These are phyloP conservation scores for Trifolium repens DNA, from an alignment of 306 rosid genomes.

Conservation along the genomic window DNA sequence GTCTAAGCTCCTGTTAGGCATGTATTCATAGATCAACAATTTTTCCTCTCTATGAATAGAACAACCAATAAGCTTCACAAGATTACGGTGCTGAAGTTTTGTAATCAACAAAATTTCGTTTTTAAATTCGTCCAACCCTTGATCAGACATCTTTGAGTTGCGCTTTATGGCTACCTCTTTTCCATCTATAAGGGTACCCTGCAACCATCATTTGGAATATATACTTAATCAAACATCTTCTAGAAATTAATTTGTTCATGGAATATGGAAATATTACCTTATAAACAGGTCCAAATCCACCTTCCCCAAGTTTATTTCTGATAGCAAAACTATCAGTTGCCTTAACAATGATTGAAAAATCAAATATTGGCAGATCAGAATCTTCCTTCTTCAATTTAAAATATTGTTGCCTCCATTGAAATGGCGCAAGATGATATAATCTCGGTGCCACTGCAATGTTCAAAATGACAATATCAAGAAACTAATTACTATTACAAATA, in stretches of 20 bases:
- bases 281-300: neutral
- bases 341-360: neutral
- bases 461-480: neutral
- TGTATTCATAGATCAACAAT: neutral
- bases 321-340: neutral
- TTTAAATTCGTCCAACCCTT: constrained; percentile 23
- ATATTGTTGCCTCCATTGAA: constrained; percentile 10
- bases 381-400: constrained; percentile 21
- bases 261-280: neutral
- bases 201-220: neutral
- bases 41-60: neutral
- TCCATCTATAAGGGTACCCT: constrained; percentile 35
- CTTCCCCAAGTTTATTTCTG: neutral
- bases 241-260: neutral
- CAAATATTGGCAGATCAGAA: constrained; percentile 28
- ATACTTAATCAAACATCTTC: neutral
- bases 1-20: constrained; percentile 25
- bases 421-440: neutral
- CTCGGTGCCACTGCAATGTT: neutral
- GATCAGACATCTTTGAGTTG: constrained; percentile 29
- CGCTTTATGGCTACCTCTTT: constrained; percentile 42
- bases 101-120: neutral
- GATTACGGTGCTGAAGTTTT: constrained; percentile 7
- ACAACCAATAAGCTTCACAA: constrained; percentile 2
- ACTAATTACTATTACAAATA: constrained; percentile 1